These are phyloP conservation scores for Chalciporus chontae DNA, from an alignment of 768 basidiomycete species.

Conservation along the genomic window DNA sequence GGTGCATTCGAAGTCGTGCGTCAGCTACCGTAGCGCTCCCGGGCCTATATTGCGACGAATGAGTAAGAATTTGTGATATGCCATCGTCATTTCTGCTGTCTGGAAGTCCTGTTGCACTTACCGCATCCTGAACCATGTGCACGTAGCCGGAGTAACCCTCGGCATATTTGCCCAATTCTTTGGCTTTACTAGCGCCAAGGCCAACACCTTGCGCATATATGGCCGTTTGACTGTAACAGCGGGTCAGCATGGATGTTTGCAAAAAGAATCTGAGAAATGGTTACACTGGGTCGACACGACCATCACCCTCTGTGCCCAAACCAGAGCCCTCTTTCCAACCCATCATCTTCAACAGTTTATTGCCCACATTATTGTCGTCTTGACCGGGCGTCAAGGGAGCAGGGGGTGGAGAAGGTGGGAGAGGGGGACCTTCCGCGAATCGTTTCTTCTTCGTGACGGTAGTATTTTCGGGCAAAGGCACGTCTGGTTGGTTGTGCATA, in stretches of 20 bases:
- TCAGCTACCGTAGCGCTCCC: constrained; percentile 34
- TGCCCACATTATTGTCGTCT: constrained; percentile 86
- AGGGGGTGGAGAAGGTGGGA: constrained; percentile 59
- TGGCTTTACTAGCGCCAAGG: constrained; percentile 89
- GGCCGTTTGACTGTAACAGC: constrained; percentile 59
- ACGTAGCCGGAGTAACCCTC: constrained; percentile 71
- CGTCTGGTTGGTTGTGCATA: constrained; percentile 89
- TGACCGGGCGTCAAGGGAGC: constrained; percentile 66
- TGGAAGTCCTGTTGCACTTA: constrained; percentile 33
- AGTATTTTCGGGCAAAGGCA: constrained; percentile 57
- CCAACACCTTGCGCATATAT: constrained; percentile 88
- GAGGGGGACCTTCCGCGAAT: constrained; percentile 52
- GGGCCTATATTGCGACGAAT: constrained; percentile 29
- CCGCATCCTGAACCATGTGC: constrained; percentile 68
- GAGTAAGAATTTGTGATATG: constrained; percentile 23
- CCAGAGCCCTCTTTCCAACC: constrained; percentile 94
- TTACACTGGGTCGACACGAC: constrained; percentile 84
- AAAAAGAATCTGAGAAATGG: constrained; percentile 7
- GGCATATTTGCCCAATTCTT: constrained; percentile 69
- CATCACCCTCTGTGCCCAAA: constrained; percentile 77
- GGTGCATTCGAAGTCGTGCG: constrained; percentile 8
- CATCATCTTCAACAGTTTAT: constrained; percentile 95
- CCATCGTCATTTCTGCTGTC: constrained; percentile 20
- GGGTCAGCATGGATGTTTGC: constrained; percentile 2
- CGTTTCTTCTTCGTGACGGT: constrained; percentile 40